phyloP scores from a whole-genome alignment of 345 rosid species.

The Salix udensis region DNA sequence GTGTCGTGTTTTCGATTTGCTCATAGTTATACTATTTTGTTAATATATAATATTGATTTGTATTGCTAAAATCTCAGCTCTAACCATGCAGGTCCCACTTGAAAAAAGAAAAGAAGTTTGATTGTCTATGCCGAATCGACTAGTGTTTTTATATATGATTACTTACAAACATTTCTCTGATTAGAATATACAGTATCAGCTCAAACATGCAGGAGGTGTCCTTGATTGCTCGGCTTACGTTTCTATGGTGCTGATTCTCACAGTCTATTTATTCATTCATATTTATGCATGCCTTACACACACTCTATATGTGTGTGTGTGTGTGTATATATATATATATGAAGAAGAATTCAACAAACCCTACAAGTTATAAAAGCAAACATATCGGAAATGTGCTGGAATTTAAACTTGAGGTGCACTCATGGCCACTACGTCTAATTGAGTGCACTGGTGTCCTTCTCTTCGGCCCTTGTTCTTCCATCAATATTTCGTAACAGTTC shows the following conservation, averaged over 20 bases:
- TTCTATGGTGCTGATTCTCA: background rate
- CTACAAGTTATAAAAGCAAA: background rate
- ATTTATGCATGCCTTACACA: background rate
- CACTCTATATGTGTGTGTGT: no score
- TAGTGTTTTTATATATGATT: no score
- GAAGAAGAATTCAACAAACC: background rate
- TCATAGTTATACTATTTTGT: background rate
- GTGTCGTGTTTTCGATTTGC: no score
- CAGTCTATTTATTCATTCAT: background rate
- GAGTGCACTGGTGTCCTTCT: background rate
- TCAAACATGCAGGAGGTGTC: background rate
- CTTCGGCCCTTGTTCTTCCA: background rate
- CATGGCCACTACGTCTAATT: constrained; percentile 21
- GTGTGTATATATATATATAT: no score
- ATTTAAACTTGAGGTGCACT: constrained; percentile 34
- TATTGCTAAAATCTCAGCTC: background rate
- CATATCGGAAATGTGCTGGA: constrained; percentile 31
- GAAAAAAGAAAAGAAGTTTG: no score
- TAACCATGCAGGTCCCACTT: background rate
- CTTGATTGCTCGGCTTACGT: background rate
- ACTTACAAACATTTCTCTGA: no score
- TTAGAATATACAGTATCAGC: background rate
- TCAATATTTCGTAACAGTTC: background rate
- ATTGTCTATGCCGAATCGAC: no score
- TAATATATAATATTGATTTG: background rate